A percentile compares a stretch with the other conserved stretches of the same genome.
Evolutionary conservation across 305 asterid species (phyloP).

Genomic region (Rubia tinctorum): DNA sequence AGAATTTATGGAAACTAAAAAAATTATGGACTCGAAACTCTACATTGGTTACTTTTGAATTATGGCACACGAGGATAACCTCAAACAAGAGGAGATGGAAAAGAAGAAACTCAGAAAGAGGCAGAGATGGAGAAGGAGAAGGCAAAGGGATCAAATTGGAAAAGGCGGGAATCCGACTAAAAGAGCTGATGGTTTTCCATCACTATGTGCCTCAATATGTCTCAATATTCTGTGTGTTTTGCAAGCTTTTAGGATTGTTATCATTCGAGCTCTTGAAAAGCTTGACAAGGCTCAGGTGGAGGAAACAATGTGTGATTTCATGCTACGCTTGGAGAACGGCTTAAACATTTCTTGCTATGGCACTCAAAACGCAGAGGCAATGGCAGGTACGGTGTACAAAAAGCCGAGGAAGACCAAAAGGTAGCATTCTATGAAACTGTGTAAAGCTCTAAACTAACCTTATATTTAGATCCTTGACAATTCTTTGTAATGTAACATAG

Average conservation of each 20-base stretch:
- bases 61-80: constrained; percentile 80
- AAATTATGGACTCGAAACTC: too few relatives aligned
- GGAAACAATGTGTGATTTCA: constrained; percentile 1
- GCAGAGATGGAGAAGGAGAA: constrained; percentile 60
- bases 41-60: constrained; percentile 1
- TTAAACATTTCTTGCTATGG: constrained; percentile 17
- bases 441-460: constrained; percentile 33
- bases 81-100: constrained; percentile 81
- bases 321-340: constrained; percentile 13
- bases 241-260: constrained; percentile 10
- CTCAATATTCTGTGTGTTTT: too few relatives aligned
- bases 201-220: constrained; percentile 17
- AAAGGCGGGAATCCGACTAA: constrained; percentile 40
- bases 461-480: constrained; percentile 42
- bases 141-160: constrained; percentile 30
- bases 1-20: constrained; percentile 3
- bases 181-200: constrained; percentile 19
- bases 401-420: constrained; percentile 26
- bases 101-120: constrained; percentile 91
- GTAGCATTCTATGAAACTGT: constrained; percentile 33
- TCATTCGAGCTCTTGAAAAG: constrained; percentile 21
- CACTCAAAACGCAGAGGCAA: constrained; percentile 20
- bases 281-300: constrained; percentile 11
- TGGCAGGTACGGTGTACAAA: constrained; percentile 22
- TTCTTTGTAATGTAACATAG: constrained; percentile 64